Conservation (phyloP, 805 yeast species). For the Yamadazyma sp. region DNA sequence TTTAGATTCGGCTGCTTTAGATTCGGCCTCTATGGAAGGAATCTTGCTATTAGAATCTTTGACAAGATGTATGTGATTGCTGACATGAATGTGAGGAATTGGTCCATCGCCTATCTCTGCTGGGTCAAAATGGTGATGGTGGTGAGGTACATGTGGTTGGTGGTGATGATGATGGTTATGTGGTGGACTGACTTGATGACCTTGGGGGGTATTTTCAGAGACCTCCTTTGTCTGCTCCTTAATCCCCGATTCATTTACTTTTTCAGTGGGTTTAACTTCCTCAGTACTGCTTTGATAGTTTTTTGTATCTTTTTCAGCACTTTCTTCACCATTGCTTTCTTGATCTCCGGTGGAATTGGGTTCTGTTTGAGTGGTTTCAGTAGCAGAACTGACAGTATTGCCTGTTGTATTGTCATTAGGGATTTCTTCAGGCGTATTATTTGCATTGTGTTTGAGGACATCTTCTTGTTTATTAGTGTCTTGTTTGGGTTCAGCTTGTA, state of each 20-base stretch:
- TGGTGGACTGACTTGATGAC: constrained; percentile 10
- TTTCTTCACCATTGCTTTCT: background rate
- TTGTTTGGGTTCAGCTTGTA: too few relatives aligned
- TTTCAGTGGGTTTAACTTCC: constrained; percentile 1
- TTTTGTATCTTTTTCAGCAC: constrained; percentile 1
- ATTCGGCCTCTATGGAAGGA: background rate
- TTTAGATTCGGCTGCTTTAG: background rate
- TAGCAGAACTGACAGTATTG: too few relatives aligned
- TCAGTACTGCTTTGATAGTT: constrained; percentile 1
- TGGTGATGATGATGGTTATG: constrained; percentile 18
- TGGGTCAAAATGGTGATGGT: constrained; percentile 9
- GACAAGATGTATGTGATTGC: constrained; percentile 11
- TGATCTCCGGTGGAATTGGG: too few relatives aligned
- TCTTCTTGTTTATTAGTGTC: too few relatives aligned
- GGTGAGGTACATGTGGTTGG: constrained; percentile 6
- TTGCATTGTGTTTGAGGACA: too few relatives aligned
- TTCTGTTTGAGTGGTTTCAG: too few relatives aligned
- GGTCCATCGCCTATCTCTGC: constrained; percentile 2
- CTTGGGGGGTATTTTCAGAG: background rate
- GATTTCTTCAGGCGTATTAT: too few relatives aligned
- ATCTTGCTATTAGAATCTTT: too few relatives aligned
- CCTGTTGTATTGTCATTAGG: too few relatives aligned
- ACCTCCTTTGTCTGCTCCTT: background rate
- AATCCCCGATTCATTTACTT: background rate
- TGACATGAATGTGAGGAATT: constrained; percentile 11